Conservation (phyloP, 2,329 filamentous ascomycete species). For the Epichloe hybrida region DNA sequence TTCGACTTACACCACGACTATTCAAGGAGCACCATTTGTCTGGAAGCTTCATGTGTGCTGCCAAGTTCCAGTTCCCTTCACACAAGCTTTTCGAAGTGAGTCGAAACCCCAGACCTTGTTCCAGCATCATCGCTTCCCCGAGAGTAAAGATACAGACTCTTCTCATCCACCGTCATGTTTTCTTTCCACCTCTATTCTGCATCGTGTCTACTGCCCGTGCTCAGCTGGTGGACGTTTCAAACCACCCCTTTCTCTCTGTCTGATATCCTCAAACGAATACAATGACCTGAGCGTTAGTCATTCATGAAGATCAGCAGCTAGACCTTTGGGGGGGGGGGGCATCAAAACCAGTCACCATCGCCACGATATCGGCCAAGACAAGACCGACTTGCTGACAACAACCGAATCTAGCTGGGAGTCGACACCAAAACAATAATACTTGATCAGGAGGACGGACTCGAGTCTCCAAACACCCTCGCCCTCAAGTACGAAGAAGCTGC, state of each 20-base stretch:
- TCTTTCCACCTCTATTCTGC: background rate
- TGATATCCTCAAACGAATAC: background rate
- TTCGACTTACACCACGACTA: slow-evolving; percentile 14
- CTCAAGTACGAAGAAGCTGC: slow-evolving; percentile 44
- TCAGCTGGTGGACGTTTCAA: slow-evolving; percentile 11
- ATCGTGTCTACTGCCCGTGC: slow-evolving; percentile 2
- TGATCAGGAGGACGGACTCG: slow-evolving; percentile 38
- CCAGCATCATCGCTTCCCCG: slow-evolving; percentile 7
- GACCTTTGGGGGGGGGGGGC: background rate
- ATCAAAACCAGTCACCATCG: background rate
- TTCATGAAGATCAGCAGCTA: background rate
- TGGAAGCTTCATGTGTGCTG: slow-evolving; percentile 43
- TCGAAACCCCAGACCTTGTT: slow-evolving; percentile 23
- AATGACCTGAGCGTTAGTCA: background rate
- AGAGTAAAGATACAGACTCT: background rate
- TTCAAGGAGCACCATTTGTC: slow-evolving; percentile 11
- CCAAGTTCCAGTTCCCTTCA: slow-evolving; percentile 40
- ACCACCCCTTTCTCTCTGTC: background rate
- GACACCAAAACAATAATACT: slow-evolving; percentile 43
- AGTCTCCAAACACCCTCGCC: slow-evolving; percentile 43
- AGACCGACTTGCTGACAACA: background rate
- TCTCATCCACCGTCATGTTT: background rate
- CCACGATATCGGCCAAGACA: background rate
- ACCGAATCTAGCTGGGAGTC: slow-evolving; percentile 31
- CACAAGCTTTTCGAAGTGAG: slow-evolving; percentile 49